These are phyloP conservation scores for Phytophthora macrochlamydospora DNA, from an alignment of 352 stramenopile species.

Conservation along the genomic window DNA sequence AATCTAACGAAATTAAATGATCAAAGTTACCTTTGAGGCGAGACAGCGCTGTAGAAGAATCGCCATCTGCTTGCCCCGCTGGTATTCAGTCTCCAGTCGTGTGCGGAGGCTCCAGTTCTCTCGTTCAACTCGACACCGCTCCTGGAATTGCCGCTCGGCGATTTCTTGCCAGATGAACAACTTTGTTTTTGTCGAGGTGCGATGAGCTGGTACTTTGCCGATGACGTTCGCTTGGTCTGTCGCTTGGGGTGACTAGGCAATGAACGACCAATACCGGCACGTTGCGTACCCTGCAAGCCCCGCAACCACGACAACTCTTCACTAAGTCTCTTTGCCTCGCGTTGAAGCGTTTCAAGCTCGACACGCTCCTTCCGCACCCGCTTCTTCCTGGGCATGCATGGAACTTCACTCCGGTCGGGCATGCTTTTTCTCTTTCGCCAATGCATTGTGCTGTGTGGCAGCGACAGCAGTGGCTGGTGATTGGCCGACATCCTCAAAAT, in stretches of 20 bases:
- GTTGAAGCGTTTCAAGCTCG: conserved; percentile 31
- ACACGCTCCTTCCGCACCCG: conserved; percentile 7
- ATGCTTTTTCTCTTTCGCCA: background rate
- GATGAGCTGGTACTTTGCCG: background rate
- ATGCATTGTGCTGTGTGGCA: background rate
- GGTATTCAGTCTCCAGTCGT: background rate
- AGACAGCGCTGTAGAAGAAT: conserved; percentile 6
- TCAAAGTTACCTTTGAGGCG: background rate
- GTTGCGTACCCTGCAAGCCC: background rate
- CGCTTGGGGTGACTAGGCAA: background rate
- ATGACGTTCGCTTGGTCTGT: background rate
- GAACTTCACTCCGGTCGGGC: background rate
- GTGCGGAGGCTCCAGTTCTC: conserved; percentile 27
- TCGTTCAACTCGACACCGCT: conserved; percentile 11
- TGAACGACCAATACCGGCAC: background rate
- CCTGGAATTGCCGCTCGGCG: conserved; percentile 21
- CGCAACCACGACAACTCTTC: conserved; percentile 11
- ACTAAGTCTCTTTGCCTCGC: conserved; percentile 29
- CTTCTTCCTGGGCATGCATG: conserved; percentile 2
- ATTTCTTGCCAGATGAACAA: conserved; percentile 13
- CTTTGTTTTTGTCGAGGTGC: background rate
- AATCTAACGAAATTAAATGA: background rate
- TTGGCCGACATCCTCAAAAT: too few species aligned
- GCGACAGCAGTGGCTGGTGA: too few species aligned
- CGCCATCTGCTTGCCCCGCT: background rate